Base-by-base conservation (phyloP, 768 basidiomycete genomes). In the Mycena vitilis region DNA sequence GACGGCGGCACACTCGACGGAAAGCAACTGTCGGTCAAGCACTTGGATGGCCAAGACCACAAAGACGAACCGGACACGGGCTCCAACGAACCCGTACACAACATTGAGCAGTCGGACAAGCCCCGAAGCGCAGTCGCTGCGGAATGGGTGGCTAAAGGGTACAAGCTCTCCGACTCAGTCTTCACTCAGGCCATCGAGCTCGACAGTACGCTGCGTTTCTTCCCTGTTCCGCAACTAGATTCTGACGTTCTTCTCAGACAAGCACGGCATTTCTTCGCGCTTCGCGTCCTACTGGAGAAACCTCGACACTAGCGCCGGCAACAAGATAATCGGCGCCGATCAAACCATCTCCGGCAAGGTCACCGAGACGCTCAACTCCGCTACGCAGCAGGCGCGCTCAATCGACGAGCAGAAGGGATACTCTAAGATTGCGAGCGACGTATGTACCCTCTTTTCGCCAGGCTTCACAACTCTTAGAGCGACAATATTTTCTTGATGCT, bases 111-210 rank as follows among this genome's bases (percentile, higher is more conserved):
- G 81, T 86, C 90, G 45, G 95, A 97, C 79, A 99, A 99, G 82
- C 97, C 97, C 2, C 83, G 93, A 37, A 92, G 93, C 36, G 69
- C 76, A 89, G 95, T 98, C 74, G 92, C 93, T 34, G 96, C 97
- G 36, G 97, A 98, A 78, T 95, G 96, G 79, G 87, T 99, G 52
- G 95, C 97, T 2, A 89, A 88, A 75, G 98, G 97, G 2, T 98
- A 99, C 81, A 75, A 75, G 58, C 86, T 99, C 34, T 89, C 90
- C 20, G 96, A 99, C 76, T 30, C 76, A 84, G 86, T 96, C 72
- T 84, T 99, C 53, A 84, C 92, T 72, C 87, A 87, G 56, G 92
- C 94, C 54, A 94, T 95, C 72, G 92, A 94, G 42, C 81, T 93
- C n/a, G 93, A 94, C 75, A 80, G 90, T 91, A 69, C 67, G 82